Evolutionary conservation across 2,329 filamentous ascomycete genomes (phyloP).

Genomic region (Cladophialophora psammophila): DNA sequence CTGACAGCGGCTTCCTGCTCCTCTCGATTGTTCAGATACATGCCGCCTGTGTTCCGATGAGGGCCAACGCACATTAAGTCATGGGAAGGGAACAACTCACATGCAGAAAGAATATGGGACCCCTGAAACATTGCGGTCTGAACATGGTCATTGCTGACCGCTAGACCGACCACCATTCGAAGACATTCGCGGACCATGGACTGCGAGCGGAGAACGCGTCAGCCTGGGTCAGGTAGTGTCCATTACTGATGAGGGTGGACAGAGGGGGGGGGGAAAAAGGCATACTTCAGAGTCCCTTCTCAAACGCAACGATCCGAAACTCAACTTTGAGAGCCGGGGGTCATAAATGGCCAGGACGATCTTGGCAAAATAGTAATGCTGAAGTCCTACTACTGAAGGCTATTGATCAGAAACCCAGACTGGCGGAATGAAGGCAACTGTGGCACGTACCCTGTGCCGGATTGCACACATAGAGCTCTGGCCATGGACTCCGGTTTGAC

Average conservation of each 20-base stretch:
- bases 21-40: constrained; percentile 26
- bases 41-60: constrained; percentile 18
- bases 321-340: constrained; percentile 47
- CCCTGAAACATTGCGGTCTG: constrained; percentile 30
- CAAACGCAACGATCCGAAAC: constrained; percentile 25
- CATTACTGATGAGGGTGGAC: not conserved
- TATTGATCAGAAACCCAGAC: not conserved
- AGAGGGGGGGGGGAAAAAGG: not conserved
- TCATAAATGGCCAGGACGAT: constrained; percentile 54
- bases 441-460: constrained; percentile 26
- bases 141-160: constrained; percentile 29
- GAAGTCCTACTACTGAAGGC: constrained; percentile 41
- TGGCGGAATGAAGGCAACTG: not conserved
- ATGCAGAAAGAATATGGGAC: constrained; percentile 32
- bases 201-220: not conserved
- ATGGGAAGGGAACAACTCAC: constrained; percentile 10
- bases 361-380: constrained; percentile 55
- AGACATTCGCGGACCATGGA: constrained; percentile 14
- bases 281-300: constrained; percentile 27
- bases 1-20: constrained; percentile 30
- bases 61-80: not conserved
- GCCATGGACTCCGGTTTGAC: constrained; percentile 23
- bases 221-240: not conserved
- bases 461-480: constrained; percentile 29
- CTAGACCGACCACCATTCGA: constrained; percentile 29